Evolutionary conservation across 495 filamentous ascomycete species (phyloP), one percentile per base, ranked within the genome.

Genomic region (Tuber aestivum): DNA sequence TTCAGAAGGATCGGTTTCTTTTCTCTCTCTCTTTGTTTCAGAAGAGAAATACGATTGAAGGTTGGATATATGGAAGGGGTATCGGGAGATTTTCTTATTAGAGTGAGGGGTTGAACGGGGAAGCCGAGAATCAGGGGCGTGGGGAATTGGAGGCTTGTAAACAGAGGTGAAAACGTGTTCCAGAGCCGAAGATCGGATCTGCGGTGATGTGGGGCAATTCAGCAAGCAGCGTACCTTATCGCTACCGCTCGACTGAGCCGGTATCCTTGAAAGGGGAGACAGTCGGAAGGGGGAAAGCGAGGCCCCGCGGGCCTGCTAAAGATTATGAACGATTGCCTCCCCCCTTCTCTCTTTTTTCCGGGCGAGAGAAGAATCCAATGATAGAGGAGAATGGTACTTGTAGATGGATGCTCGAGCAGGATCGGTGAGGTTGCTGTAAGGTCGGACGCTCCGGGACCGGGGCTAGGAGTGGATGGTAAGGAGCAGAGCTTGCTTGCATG

Each of bases 181-280:
- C 7, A 3, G 27, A 65, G 16, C 6, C 3, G 6, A 20, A 20
- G 56, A 65, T 35, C 9, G 56, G 27, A 65, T 18, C 56, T 65
- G 27, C 5, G 27, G 27, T 20, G 27, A 65, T 65, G 56, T 65
- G 32, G 27, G 56, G 27, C 56, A 65, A 27, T 12, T 35, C 32
- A 18, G 20, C 32, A 14, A 35, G 56, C 5, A 16, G 27, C 27
- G 32, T 20, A 32, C 14, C 56, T 65, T 65, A 65, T 65, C 56
- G 56, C 56, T 65, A 6, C 56, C 27, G 56, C n/a, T 27, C 27
- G 50, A 27, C 27, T 20, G 56, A 35, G 56, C 56, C 56, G 27
- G 27, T 65, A 65, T 65, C 56, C n/a, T 65, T 65, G 56, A 65
- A 65, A 32, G 56, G 48, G 23, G 48, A n/a, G 48, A 56, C 48